Conservation (phyloP, 2,329 filamentous ascomycete species). For the Dothiorella sarmentorum region DNA sequence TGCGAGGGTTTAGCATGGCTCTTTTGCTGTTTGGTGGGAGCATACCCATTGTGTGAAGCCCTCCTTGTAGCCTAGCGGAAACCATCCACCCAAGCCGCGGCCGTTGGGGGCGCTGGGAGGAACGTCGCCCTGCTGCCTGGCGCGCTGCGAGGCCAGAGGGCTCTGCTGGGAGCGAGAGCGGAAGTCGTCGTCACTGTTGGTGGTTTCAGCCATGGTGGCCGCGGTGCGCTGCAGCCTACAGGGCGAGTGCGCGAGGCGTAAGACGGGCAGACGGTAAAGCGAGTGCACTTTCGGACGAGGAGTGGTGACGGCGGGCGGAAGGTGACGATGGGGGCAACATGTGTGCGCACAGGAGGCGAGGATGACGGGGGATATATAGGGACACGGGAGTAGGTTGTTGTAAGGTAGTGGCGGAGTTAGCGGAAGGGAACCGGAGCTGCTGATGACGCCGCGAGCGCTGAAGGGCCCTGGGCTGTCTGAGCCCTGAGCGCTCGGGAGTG, state of each 20-base stretch:
- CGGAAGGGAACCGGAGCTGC: background rate
- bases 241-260: background rate
- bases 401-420: constrained; percentile 13
- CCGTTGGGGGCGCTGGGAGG: constrained; percentile 30
- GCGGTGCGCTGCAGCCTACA: background rate
- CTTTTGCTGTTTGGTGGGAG: constrained; percentile 21
- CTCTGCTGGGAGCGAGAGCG: constrained; percentile 39
- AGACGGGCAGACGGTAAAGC: background rate
- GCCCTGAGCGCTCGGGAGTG: background rate
- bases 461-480: background rate
- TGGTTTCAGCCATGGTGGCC: constrained; percentile 13
- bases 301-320: background rate
- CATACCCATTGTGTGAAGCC: constrained; percentile 87
- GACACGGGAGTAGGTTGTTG: background rate
- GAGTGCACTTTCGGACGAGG: background rate
- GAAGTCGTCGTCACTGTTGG: constrained; percentile 10
- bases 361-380: background rate
- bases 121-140: constrained; percentile 33
- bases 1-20: constrained; percentile 34
- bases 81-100: constrained; percentile 50
- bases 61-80: constrained; percentile 88
- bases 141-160: constrained; percentile 48
- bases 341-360: background rate
- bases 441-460: background rate
- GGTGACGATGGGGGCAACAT: background rate